These are phyloP conservation scores for Phalaenopsis aphrodite DNA, from an alignment of 106 monocot genomes.

Conservation along the genomic window DNA sequence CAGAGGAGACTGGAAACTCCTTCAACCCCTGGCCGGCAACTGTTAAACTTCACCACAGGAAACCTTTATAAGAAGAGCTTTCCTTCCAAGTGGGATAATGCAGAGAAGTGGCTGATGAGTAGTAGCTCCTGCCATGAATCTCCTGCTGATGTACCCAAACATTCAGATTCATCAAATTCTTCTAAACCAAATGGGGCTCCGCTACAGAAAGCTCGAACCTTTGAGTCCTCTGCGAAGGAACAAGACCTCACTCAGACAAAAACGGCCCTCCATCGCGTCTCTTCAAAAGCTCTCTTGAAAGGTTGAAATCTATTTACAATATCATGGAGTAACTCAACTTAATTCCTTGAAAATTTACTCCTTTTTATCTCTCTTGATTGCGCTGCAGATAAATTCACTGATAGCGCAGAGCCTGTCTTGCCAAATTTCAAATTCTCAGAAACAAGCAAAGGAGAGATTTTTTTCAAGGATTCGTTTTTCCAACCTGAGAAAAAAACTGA, in stretches of 20 bases:
- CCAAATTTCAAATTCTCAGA: conserved; percentile 28
- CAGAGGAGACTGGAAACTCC: conserved; percentile 58
- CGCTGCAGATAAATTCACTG: conserved; percentile 69
- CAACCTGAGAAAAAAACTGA: conserved; percentile 17
- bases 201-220: conserved; percentile 26
- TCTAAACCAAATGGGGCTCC: conserved; percentile 17
- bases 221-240: conserved; percentile 14
- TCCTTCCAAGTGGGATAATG: conserved; percentile 98
- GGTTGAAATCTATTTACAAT: conserved; percentile 23
- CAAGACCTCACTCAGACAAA: conserved; percentile 20
- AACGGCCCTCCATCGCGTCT: conserved; percentile 19
- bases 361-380: background rate
- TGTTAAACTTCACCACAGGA: conserved; percentile 55
- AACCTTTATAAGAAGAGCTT: conserved; percentile 48
- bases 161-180: conserved; percentile 19
- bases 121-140: conserved; percentile 60
- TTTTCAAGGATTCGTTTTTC: conserved; percentile 28
- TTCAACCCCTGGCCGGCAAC: conserved; percentile 72
- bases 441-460: conserved; percentile 32
- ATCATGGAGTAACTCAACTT: background rate
- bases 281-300: conserved; percentile 53
- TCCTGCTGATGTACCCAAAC: conserved; percentile 36
- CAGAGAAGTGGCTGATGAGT: conserved; percentile 81
- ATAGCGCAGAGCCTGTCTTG: conserved; percentile 27
- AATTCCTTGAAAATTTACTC: background rate